These are phyloP conservation scores for Epichloe aotearoae DNA, from an alignment of 2,329 filamentous ascomycete species.

Conservation along the genomic window DNA sequence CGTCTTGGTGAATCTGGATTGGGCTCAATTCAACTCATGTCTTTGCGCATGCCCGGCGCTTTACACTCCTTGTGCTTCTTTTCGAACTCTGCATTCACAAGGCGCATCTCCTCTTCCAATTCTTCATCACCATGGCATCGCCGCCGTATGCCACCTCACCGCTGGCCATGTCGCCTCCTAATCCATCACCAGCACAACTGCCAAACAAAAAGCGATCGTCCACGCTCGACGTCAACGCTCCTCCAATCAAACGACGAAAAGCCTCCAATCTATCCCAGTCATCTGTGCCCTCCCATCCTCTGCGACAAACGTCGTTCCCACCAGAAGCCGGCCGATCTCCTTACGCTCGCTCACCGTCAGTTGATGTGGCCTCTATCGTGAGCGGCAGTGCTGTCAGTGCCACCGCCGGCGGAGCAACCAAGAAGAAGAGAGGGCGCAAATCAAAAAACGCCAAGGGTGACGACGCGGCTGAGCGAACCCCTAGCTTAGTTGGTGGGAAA, in stretches of 20 bases:
- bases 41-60: background rate
- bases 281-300: constrained; percentile 47
- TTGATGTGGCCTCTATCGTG: constrained; percentile 46
- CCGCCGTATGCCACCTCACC: constrained; percentile 38
- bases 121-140: constrained; percentile 35
- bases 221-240: constrained; percentile 38
- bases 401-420: constrained; percentile 24
- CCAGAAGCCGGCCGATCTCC: constrained; percentile 43
- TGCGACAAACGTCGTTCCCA: constrained; percentile 72
- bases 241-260: constrained; percentile 54
- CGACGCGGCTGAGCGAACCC: constrained; percentile 26
- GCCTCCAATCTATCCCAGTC: constrained; percentile 47
- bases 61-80: background rate
- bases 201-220: constrained; percentile 47
- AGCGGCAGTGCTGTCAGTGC: constrained; percentile 46
- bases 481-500: constrained; percentile 28
- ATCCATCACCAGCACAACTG: constrained; percentile 35
- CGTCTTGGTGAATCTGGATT: background rate
- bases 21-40: background rate
- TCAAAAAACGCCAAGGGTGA: constrained; percentile 41
- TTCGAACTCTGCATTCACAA: background rate
- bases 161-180: constrained; percentile 41
- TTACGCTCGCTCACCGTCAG: constrained; percentile 50
- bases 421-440: constrained; percentile 50
- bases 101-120: background rate